phyloP scores from a whole-genome alignment of 805 yeast species.

The Komagataella pseudopastoris region DNA sequence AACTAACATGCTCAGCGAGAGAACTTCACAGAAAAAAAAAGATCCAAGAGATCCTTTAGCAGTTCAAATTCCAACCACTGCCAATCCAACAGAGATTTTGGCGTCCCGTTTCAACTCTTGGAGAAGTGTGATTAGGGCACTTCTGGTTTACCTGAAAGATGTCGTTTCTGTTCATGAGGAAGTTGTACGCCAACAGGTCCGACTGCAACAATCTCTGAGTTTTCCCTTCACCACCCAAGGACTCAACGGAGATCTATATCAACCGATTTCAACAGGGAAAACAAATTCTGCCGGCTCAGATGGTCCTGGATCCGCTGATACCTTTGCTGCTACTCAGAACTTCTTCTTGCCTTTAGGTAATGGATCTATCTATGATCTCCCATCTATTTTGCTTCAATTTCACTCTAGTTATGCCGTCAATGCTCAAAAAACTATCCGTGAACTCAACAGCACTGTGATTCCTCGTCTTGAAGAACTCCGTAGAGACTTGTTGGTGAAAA shows the following conservation, averaged over 20 bases:
- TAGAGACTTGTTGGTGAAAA: conserved; percentile 69
- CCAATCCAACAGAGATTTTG: conserved; percentile 77
- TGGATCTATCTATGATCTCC: conserved; percentile 75
- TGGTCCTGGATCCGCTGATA: conserved; percentile 11
- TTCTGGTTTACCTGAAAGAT: conserved; percentile 65
- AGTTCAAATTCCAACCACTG: conserved; percentile 38
- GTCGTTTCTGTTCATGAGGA: conserved; percentile 82
- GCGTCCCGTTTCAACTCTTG: conserved; percentile 79
- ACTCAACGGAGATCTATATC: conserved; percentile 23
- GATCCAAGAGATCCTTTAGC: conserved; percentile 37
- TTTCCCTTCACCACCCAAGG: conserved; percentile 35
- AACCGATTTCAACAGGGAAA: conserved; percentile 17
- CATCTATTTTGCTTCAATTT: conserved; percentile 40
- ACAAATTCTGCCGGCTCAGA: conserved; percentile 5
- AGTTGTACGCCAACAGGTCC: conserved; percentile 65
- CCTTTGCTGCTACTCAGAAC: conserved; percentile 18
- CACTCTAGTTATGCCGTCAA: conserved; percentile 46
- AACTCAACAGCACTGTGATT: conserved; percentile 43
- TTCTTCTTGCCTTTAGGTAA: conserved; percentile 68
- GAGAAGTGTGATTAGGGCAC: conserved; percentile 66
- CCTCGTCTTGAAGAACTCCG: conserved; percentile 57
- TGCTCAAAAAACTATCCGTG: conserved; percentile 46
- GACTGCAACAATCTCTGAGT: conserved; percentile 67
- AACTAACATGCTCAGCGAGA: conserved; percentile 8
- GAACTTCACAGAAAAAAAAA: conserved; percentile 4